phyloP scores from a whole-genome alignment of 2,329 filamentous ascomycete species.

The Periconia sp. region DNA sequence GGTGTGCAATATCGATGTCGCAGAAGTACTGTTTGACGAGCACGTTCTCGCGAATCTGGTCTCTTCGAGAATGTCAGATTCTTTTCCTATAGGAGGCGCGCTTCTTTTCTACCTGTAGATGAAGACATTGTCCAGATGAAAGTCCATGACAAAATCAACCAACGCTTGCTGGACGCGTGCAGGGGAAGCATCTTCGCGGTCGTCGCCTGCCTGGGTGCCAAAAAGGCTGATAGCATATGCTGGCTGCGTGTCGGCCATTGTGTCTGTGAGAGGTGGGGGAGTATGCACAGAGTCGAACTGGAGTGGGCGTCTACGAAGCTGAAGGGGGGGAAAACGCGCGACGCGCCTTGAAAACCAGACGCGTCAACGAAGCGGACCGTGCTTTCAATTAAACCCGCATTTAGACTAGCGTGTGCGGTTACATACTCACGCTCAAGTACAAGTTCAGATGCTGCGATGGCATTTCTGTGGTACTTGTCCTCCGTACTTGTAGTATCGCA shows the following conservation, averaged over 20 bases:
- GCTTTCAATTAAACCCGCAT: too few species aligned
- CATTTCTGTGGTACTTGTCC: too few species aligned
- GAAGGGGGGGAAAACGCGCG: slow-evolving; percentile 3
- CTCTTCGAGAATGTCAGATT: slow-evolving; percentile 62
- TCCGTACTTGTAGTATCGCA: too few species aligned
- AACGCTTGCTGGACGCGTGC: slow-evolving; percentile 73
- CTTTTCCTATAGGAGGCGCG: not conserved
- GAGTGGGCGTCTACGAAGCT: slow-evolving; percentile 3
- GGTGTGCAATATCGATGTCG: slow-evolving; percentile 93
- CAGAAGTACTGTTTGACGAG: slow-evolving; percentile 94
- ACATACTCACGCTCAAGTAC: too few species aligned
- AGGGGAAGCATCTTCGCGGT: slow-evolving; percentile 38
- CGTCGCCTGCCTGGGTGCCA: slow-evolving; percentile 50
- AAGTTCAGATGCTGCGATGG: too few species aligned
- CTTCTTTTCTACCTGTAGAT: slow-evolving; percentile 72
- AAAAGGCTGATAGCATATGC: slow-evolving; percentile 86
- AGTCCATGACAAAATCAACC: slow-evolving; percentile 90
- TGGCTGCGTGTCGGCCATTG: slow-evolving; percentile 73
- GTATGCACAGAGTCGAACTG: not conserved
- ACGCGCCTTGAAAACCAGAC: not conserved
- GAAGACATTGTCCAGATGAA: slow-evolving; percentile 91
- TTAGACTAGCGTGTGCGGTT: too few species aligned
- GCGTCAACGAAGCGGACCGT: too few species aligned
- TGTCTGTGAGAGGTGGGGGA: slow-evolving; percentile 6
- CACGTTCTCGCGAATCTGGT: slow-evolving; percentile 94